Base-by-base conservation (phyloP, 306 rosid genomes). In the Casuarina glauca region DNA sequence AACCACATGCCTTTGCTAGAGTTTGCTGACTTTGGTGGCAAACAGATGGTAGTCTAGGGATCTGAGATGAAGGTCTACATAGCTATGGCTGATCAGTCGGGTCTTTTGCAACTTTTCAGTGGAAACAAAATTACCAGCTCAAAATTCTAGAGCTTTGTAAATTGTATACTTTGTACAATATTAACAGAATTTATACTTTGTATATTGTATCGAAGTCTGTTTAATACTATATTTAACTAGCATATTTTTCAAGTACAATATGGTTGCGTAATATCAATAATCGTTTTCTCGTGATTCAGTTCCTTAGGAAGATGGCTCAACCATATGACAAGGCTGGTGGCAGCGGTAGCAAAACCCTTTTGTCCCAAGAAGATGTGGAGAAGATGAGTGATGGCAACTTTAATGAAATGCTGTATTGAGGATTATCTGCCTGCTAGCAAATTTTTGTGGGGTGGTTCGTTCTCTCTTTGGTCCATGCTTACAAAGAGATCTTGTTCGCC, bases 221-320 rank as follows among this genome's bases (percentile, higher is more conserved):
- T 66, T 39, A 43, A 9, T 67, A 67, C 13, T 6, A 42, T 32
- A 10, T 35, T 38, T 43, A 36, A 44, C 45, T 68, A 50, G 80
- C 78, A 46, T 51, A 67, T 68, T 58, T 62, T 43, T 44, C 15
- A 72, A 72, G 35, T 73, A 15, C 39, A 53, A 62, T 76, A 69
- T 73, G 80, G 64, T 53, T 80, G 60, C 35, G 42, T 72, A 62
- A 12, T 11, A 51, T 54, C 58, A 17, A 39, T 52, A 49, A 12
- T 74, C 39, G 77, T 57, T 58, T 73, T 76, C 36, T 81, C 42
- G 81, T 71, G 57, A 43, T 76, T 83, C 97, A 94, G 97, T 92
- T 92, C 74, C 97, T 94, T 35, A 87, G 93, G 88, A 94, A 92
- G 83, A 94, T 94, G 97, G 97, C 98, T 32, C 97, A 92, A 62